A percentile compares a stretch with the other conserved stretches of the same genome.
These are phyloP conservation scores for Candida lessepsii DNA, from an alignment of 805 yeast genomes.

Conservation along the genomic window DNA sequence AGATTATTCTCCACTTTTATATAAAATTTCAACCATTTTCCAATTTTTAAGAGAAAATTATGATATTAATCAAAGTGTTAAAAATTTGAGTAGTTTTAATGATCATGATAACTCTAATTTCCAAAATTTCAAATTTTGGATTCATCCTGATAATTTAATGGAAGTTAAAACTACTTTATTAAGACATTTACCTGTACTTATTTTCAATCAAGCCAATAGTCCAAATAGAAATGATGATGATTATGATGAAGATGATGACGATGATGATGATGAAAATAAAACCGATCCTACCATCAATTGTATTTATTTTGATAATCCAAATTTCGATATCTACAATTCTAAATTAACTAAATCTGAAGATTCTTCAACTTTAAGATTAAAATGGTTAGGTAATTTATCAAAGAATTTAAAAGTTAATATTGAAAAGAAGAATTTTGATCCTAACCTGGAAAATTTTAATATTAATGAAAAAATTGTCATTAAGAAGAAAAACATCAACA, in stretches of 20 bases:
- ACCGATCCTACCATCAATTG: conserved; percentile 75
- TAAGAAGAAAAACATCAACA: conserved; percentile 80
- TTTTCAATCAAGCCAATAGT: conserved; percentile 46
- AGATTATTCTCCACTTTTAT: conserved; percentile 88
- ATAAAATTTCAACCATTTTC: conserved; percentile 78
- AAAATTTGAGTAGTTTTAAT: conserved; percentile 48
- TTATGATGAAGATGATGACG: conserved; percentile 52
- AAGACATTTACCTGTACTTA: conserved; percentile 88
- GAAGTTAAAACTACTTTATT: conserved; percentile 94
- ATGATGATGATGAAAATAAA: conserved; percentile 23
- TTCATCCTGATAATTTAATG: conserved; percentile 90
- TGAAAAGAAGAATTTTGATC: conserved; percentile 76
- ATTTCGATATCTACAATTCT: conserved; percentile 82
- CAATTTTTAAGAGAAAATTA: conserved; percentile 77
- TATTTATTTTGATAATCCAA: conserved; percentile 80
- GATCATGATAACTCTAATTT: conserved; percentile 40
- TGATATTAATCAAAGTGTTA: conserved; percentile 47
- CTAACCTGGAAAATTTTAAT: conserved; percentile 50
- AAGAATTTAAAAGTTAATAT: conserved; percentile 76
- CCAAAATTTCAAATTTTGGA: conserved; percentile 86
- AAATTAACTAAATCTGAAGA: conserved; percentile 69
- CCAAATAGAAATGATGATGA: conserved; percentile 49
- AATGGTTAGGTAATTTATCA: conserved; percentile 85
- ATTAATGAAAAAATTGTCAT: conserved; percentile 62
- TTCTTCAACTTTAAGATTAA: conserved; percentile 75